These are phyloP conservation scores for Setaria viridis DNA, from an alignment of 202 grass and related monocot genomes.

Conservation along the genomic window DNA sequence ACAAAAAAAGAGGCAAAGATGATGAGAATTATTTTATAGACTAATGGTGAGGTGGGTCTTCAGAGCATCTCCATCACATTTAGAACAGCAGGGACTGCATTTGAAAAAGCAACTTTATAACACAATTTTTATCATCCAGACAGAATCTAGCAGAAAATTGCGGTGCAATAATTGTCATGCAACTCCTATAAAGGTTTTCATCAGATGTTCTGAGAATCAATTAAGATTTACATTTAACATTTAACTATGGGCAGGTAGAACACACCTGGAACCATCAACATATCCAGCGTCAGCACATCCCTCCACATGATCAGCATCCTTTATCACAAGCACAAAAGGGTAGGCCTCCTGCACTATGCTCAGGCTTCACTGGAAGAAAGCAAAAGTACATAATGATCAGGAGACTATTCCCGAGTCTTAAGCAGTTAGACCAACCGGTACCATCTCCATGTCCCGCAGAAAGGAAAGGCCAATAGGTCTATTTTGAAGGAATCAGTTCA, in stretches of 20 bases:
- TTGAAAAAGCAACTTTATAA: conserved; percentile 15
- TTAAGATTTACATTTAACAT: background rate
- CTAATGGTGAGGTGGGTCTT: conserved; percentile 15
- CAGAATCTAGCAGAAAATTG: conserved; percentile 26
- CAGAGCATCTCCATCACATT: conserved; percentile 25
- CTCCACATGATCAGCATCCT: conserved; percentile 17
- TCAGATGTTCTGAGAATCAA: background rate
- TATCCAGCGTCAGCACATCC: background rate
- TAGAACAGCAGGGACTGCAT: conserved; percentile 1
- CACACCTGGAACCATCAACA: background rate
- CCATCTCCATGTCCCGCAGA: conserved; percentile 25
- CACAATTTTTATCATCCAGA: conserved; percentile 9
- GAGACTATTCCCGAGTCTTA: conserved; percentile 42
- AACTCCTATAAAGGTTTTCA: background rate
- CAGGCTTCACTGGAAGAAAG: conserved; percentile 39
- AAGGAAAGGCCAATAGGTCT: conserved; percentile 13
- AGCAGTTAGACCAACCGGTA: conserved; percentile 43
- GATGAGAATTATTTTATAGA: conserved; percentile 23
- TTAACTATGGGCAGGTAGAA: conserved; percentile 10
- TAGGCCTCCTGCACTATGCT: background rate
- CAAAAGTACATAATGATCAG: conserved; percentile 34
- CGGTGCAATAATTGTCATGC: conserved; percentile 10
- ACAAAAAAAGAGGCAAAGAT: conserved; percentile 7
- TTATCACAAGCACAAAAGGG: conserved; percentile 23
- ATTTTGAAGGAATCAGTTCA: conserved; percentile 6